phyloP scores from a whole-genome alignment of 257 asterid genomes.

The Gentiana macrophylla region DNA sequence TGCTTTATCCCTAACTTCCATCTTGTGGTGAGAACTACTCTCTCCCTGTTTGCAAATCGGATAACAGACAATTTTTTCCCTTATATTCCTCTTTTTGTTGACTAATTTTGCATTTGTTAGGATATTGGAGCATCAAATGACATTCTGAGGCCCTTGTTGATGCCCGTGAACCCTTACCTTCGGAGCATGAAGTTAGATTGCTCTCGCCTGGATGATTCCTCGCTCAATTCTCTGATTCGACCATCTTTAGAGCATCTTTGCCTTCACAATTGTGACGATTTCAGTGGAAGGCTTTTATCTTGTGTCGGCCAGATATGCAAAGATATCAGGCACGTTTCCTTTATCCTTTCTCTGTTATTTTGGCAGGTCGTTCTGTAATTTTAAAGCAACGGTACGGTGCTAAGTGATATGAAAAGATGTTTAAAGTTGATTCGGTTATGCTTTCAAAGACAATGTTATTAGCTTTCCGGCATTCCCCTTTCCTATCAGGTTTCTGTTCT shows the following conservation, averaged over 20 bases:
- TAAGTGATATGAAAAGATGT: neutral
- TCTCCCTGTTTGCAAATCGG: neutral
- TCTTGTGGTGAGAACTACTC: constrained; percentile 39
- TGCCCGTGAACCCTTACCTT: constrained; percentile 45
- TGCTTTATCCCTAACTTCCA: constrained; percentile 63
- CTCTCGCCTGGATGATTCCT: constrained; percentile 74
- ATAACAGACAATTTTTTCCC: neutral
- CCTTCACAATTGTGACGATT: constrained; percentile 67
- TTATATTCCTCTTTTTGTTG: constrained; percentile 3
- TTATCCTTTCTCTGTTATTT: constrained; percentile 1
- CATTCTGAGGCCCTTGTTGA: constrained; percentile 58
- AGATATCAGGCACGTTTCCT: constrained; percentile 53
- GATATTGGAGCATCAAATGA: constrained; percentile 66
- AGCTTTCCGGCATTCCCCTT: constrained; percentile 11
- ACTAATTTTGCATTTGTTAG: constrained; percentile 17
- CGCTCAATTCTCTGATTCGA: constrained; percentile 41
- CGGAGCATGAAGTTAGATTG: constrained; percentile 73
- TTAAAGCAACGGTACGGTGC: neutral
- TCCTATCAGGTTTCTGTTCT: constrained; percentile 67
- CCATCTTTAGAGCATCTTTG: constrained; percentile 65
- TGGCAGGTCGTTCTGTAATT: no score
- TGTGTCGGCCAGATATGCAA: constrained; percentile 56
- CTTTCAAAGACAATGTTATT: constrained; percentile 17
- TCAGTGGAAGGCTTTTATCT: constrained; percentile 72
- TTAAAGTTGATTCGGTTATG: constrained; percentile 6